Base-by-base conservation (phyloP, 768 basidiomycete species). In the Coprinellus aureogranulatus region DNA sequence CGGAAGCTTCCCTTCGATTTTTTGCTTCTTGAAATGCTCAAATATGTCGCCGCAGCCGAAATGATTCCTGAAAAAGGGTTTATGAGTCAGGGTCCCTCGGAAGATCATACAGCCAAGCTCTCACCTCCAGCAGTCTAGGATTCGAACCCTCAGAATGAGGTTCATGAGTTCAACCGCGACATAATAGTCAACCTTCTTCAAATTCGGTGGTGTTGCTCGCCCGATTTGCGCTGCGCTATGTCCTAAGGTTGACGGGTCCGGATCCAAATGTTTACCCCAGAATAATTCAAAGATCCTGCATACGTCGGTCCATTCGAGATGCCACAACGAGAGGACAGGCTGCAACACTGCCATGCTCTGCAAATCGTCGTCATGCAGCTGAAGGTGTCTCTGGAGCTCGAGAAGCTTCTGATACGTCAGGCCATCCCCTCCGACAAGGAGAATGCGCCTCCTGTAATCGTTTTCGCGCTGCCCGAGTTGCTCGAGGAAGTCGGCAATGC, bases 81-180 rank as follows among this genome's bases (percentile, higher is more conserved):
- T 11, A 42, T 52, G 16, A 46, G 27, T 27, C 11, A 18, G 47
- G 28, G 18, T 9, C 22, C 55, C 14, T 57, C n/a, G 40, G 25
- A 50, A 34, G 37, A 49, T 18, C 20, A 28, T 4, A 53, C 14
- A 34, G 6, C n/a, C 14, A 25, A 42, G 40, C 37, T 57, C 63
- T 12, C 52, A 72, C 72, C 68, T n/a, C 71, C 70, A 75, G 48
- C 73, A 74, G 42, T 75, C 70, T 3, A 73, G 64, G 23, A 74
- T 68, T 1, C 67, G 65, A 0, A 55, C 64, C 46, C 73, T 69
- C 12, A 72, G 61, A 4, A 73, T 64, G 1, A 67, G 56, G 41
- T 67, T 62, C 0, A 59, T 44, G 0, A 73, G 53, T n/a, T 74
- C 65, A 0, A 51, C 22, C 3, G 46, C 44, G 0, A 62, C 62